Evolutionary conservation across 2,329 filamentous ascomycete species (phyloP).

Genomic region (Calonectria montana): DNA sequence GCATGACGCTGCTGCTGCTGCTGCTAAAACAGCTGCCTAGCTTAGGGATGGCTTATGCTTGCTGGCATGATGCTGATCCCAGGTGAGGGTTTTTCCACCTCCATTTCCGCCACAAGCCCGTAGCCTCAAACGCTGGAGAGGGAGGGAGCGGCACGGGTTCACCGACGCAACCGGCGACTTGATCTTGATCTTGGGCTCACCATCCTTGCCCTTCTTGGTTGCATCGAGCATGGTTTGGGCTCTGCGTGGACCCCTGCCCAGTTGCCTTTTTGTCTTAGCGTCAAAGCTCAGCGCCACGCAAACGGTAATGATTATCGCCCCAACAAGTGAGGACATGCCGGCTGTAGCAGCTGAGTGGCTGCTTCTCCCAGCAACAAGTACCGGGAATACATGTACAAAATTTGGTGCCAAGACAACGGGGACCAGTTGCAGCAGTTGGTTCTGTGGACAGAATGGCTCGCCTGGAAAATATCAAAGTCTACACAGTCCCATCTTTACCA

Average conservation of each 20-base stretch:
- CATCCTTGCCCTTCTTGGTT: background rate
- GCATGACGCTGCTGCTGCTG: background rate
- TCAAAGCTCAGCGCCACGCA: background rate
- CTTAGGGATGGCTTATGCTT: background rate
- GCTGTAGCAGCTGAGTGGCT: background rate
- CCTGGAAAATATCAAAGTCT: background rate
- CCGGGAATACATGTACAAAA: background rate
- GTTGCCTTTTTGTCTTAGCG: background rate
- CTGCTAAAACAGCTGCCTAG: conserved; percentile 20
- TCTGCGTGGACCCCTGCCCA: background rate
- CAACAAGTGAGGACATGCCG: conserved; percentile 4
- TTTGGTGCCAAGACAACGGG: background rate
- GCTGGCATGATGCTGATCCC: background rate
- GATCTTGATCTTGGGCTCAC: conserved; percentile 12
- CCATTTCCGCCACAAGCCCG: background rate
- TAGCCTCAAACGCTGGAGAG: background rate
- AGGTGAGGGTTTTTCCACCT: conserved; percentile 10
- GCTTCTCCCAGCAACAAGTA: background rate
- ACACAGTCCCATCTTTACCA: background rate
- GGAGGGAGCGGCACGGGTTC: conserved; percentile 2
- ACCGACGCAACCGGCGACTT: conserved; percentile 9
- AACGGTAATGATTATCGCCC: conserved; percentile 4
- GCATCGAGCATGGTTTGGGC: conserved; percentile 2
- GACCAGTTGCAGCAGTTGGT: background rate
- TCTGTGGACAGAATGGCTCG: background rate